phyloP scores from a whole-genome alignment of 495 filamentous ascomycete species.

The Podospora sp. region DNA sequence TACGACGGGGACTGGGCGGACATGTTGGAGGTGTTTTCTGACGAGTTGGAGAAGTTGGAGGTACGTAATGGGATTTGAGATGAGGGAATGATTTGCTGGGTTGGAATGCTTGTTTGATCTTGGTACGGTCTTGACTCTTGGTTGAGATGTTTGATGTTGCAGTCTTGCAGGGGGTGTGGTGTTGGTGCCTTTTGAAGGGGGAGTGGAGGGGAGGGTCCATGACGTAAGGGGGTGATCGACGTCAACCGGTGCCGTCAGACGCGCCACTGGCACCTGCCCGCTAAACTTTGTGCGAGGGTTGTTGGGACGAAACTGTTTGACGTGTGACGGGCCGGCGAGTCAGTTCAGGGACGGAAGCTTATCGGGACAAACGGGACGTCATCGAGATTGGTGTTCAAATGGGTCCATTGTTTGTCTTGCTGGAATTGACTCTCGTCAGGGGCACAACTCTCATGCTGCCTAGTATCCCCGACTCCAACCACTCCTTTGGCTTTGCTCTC shows the following conservation, averaged over 20 bases:
- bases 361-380: neutral
- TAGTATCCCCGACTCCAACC: no score
- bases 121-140: neutral
- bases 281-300: neutral
- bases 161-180: neutral
- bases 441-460: no score
- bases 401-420: no score
- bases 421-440: no score
- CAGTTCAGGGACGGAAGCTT: neutral
- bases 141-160: neutral
- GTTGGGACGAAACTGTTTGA: neutral
- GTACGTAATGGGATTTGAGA: neutral
- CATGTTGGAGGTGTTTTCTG: constrained; percentile 12
- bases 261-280: no score
- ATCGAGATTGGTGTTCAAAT: neutral
- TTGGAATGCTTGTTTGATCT: neutral
- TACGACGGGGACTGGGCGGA: constrained; percentile 39
- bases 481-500: no score
- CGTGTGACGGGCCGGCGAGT: neutral
- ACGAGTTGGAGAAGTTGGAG: neutral
- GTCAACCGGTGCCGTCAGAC: neutral
- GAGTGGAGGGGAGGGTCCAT: neutral
- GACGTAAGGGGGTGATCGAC: constrained; percentile 8
- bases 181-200: neutral
- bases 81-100: neutral